Percentiles rank a stretch among this genome's conserved stretches.
Conservation (phyloP, 2,329 filamentous ascomycete genomes). For the Apiospora sp. region DNA sequence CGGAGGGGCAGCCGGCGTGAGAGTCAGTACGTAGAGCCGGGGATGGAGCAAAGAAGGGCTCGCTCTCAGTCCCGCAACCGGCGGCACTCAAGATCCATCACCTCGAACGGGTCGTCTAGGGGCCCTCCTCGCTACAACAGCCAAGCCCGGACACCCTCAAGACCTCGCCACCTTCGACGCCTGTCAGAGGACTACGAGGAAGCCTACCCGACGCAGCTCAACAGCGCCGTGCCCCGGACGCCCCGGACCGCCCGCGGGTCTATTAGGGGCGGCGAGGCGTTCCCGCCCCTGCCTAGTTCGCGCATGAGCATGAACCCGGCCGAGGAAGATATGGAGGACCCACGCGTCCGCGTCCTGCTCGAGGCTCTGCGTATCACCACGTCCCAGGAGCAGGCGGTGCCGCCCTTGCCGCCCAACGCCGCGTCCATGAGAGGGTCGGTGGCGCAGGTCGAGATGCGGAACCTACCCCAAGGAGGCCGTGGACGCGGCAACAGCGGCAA, state of each 20-base stretch:
- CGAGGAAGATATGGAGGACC: not conserved
- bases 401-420: not conserved
- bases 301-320: not conserved
- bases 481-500: too few relatives aligned
- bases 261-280: not conserved
- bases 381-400: not conserved
- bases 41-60: not conserved
- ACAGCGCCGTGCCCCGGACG: not conserved
- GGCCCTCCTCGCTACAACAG: not conserved
- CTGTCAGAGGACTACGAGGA: slow-evolving; percentile 8
- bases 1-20: not conserved
- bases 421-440: too few relatives aligned
- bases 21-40: not conserved
- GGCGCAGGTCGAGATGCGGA: not conserved
- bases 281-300: not conserved
- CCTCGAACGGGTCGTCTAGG: not conserved
- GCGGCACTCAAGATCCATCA: slow-evolving; percentile 7
- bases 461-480: not conserved
- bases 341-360: not conserved
- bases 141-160: not conserved
- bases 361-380: not conserved
- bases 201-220: not conserved
- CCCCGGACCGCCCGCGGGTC: not conserved
- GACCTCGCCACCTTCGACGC: not conserved
- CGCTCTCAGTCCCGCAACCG: slow-evolving; percentile 5